Base-by-base conservation (phyloP, 208 protist genomes). In the Lotmaria passim region DNA sequence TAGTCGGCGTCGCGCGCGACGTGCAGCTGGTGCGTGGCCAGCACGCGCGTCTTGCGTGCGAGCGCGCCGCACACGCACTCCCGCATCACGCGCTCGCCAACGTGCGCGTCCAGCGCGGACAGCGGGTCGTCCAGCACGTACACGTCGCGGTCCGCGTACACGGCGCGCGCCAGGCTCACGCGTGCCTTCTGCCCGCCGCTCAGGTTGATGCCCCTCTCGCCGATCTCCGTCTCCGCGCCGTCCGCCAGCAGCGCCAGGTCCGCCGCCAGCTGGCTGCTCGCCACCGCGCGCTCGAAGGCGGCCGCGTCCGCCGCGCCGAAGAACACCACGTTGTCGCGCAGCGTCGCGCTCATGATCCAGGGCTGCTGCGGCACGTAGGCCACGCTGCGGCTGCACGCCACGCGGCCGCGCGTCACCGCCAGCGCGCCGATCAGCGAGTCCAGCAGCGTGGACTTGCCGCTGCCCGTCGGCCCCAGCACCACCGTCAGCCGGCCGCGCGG, bases 11-110 rank as follows among this genome's bases (percentile, higher is more conserved):
- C 21, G 1, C 58, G 47, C 8, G 97, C 36, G 19, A 88, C 94
- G 69, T 97, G 89, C 33, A 97, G 34, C 68, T 97, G 89, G 83
- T 98, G 96, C 17, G 96, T 98, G 15, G 97, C 93, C 0, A 99
- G 75, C 7, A 99, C 60, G 21, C 90, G 79, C 6, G 95, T 97
- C 64, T 92, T 97, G 55, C 57, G 55, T 14, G 61, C 68, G 21
- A 99, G 78, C 30, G 65, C 36, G 43, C 95, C 79, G 44, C 75
- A 58, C n/a, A 91, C 47, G 50, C 76, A 73, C 64, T 89, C 75
- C 3, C 50, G 63, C 69, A 93, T 76, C 31, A 95, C 75, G 26
- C 69, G 74, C 51, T 82, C 69, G 50, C 76, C 84, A 5, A 97
- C 90, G 33, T 93, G 79, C 31, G 83, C 89, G 79, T n/a, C n/a